Evolutionary conservation across 768 basidiomycete species (phyloP).

Genomic region (Russula earlei): DNA sequence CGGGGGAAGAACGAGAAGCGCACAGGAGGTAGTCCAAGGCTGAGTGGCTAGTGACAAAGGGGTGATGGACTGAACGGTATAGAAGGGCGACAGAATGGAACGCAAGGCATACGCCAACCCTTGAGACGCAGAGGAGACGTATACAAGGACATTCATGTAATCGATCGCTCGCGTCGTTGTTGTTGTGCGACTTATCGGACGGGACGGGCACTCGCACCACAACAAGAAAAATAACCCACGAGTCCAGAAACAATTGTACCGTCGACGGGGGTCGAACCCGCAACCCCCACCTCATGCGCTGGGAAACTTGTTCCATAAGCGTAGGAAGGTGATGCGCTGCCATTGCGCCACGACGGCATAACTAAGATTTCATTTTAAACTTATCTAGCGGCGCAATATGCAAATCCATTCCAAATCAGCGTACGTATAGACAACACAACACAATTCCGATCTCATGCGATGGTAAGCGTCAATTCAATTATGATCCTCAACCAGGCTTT

Average conservation of each 20-base stretch:
- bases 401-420: no score
- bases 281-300: constrained; percentile 26
- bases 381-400: neutral
- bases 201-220: neutral
- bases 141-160: constrained; percentile 70
- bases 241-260: constrained; percentile 14
- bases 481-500: constrained; percentile 73
- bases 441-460: neutral
- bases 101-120: constrained; percentile 31
- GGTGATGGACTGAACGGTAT: constrained; percentile 65
- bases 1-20: constrained; percentile 71
- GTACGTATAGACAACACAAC: no score
- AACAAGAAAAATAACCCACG: neutral
- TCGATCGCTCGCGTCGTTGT: no score
- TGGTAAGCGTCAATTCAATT: constrained; percentile 36
- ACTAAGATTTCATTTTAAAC: neutral
- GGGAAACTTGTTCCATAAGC: neutral
- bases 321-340: constrained; percentile 31
- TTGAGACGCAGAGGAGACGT: constrained; percentile 36
- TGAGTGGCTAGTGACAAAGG: constrained; percentile 47
- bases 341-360: constrained; percentile 29
- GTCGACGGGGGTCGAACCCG: constrained; percentile 30
- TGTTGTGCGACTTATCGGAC: neutral
- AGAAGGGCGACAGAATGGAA: constrained; percentile 56
- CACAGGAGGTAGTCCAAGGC: constrained; percentile 72